Evolutionary conservation across 2,329 filamentous ascomycete genomes (phyloP).

Genomic region (Diaporthe eres): DNA sequence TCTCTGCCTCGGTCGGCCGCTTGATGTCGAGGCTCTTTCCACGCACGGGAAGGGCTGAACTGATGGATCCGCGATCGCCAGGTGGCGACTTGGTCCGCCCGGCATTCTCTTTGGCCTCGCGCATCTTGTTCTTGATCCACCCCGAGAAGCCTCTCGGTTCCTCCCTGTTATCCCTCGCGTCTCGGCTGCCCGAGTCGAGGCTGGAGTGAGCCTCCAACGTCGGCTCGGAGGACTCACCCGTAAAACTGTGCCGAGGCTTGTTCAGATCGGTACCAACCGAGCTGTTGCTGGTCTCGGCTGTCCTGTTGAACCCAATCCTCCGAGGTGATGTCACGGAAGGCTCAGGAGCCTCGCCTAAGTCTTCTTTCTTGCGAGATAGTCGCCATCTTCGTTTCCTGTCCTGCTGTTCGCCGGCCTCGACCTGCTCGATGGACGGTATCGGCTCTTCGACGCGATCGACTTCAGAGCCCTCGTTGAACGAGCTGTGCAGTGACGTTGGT

Average conservation of each 20-base stretch:
- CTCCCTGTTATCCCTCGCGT: constrained; percentile 59
- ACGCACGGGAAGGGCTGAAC: constrained; percentile 53
- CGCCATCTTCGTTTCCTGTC: constrained; percentile 81
- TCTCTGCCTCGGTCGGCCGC: constrained; percentile 55
- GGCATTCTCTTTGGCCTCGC: constrained; percentile 69
- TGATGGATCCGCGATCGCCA: constrained; percentile 51
- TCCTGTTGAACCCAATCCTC: constrained; percentile 69
- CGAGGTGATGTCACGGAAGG: constrained; percentile 60
- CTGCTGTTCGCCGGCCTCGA: constrained; percentile 58
- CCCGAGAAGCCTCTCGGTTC: constrained; percentile 67
- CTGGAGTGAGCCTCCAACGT: constrained; percentile 56
- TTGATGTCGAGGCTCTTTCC: constrained; percentile 65
- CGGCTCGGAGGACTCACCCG: constrained; percentile 66
- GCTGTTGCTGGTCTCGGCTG: constrained; percentile 76
- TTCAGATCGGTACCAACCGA: constrained; percentile 75
- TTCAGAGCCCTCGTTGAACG: constrained; percentile 86
- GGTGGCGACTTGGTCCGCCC: constrained; percentile 72
- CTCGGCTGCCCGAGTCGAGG: constrained; percentile 50
- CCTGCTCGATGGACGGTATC: constrained; percentile 44
- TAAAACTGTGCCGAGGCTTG: constrained; percentile 63
- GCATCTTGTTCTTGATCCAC: constrained; percentile 73
- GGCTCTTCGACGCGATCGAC: constrained; percentile 79
- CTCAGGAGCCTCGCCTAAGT: constrained; percentile 60
- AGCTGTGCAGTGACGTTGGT: constrained; percentile 82
- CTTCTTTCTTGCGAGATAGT: constrained; percentile 77